Conservation (phyloP, 139 green algal species). For the Ostreobium quekettii region DNA sequence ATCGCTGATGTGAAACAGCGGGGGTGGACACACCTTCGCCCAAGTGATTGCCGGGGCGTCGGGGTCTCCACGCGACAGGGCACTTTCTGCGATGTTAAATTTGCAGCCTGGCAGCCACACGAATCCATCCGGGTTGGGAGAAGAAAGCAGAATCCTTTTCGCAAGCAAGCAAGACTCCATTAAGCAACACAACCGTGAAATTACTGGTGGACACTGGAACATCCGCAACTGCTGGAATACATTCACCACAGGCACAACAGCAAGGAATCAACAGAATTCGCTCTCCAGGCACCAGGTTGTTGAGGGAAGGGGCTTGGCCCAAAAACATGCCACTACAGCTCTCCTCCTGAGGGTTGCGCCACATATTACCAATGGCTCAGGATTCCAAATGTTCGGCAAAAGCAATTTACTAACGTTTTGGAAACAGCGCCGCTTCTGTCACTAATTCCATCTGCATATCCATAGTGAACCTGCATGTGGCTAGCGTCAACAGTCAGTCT, state of each 20-base stretch:
- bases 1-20: neutral
- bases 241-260: neutral
- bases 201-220: neutral
- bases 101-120: slow-evolving; percentile 65
- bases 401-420: no score
- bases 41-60: slow-evolving; percentile 57
- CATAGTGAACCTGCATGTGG: no score
- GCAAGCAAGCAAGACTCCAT: slow-evolving; percentile 2
- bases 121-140: slow-evolving; percentile 32
- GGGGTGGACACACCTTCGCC: slow-evolving; percentile 49
- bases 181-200: no score
- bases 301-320: no score
- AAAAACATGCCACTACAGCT: no score
- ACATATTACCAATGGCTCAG: no score
- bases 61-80: slow-evolving; percentile 31
- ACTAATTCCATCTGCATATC: no score
- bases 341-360: no score
- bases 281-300: neutral
- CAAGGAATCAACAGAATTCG: neutral
- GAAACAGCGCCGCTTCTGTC: no score
- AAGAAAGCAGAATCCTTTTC: slow-evolving; percentile 25
- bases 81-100: slow-evolving; percentile 70
- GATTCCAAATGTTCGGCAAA: no score
- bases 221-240: neutral
- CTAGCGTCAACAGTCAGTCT: no score